Base-by-base conservation (phyloP, 1,139 yeast genomes). In the Hemisphaericaspora lyxosophila region DNA sequence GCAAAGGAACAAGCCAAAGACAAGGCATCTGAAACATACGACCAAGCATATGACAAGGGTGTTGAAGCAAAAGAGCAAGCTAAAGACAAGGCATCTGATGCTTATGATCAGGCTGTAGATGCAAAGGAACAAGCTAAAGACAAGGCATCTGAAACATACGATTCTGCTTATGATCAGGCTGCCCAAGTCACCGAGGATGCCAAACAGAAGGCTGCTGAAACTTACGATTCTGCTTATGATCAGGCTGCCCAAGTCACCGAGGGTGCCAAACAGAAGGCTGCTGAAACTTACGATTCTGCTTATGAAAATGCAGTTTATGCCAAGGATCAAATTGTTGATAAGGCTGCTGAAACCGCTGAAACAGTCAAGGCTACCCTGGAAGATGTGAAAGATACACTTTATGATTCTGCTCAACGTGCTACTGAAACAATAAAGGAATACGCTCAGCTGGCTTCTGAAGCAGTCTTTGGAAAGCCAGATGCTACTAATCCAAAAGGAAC, bases 371-470 rank as follows among this genome's bases (percentile, higher is more conserved):
- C 23, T 20, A 20, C 7, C 11, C 23, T 20, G 23, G 23, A 20
- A 20, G 11, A 20, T 8, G 23, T 28, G 15, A 11, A 16, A 4
- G 31, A 28, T 17, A 28, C 31, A 17, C 17, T 28, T 4, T 14
- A 28, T 16, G 31, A 28, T 18, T 17, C 16, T 16, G 31, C 30
- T 19, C 19, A 26, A 8, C 18, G 17, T 18, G 25, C 35, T 19
- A 33, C 18, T 9, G 35, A 33, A 4, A 26, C 35, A 3, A 9
- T 33, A 13, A 33, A 33, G 12, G 35, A 23, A 8, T 55, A 61
- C 50, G 57, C 66, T 38, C 74, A 70, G 56, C 59, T 66, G 50
- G 70, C 73, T 41, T 61, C 73, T 43, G 75, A 69, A 53, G 58
- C 62, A 33, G 52, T 62, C 35, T 62, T 62, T 44, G 67, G 66